Percentiles rank a stretch among this genome's conserved stretches.
Conservation (phyloP, 805 yeast species). For the Metschnikowia lunata region DNA sequence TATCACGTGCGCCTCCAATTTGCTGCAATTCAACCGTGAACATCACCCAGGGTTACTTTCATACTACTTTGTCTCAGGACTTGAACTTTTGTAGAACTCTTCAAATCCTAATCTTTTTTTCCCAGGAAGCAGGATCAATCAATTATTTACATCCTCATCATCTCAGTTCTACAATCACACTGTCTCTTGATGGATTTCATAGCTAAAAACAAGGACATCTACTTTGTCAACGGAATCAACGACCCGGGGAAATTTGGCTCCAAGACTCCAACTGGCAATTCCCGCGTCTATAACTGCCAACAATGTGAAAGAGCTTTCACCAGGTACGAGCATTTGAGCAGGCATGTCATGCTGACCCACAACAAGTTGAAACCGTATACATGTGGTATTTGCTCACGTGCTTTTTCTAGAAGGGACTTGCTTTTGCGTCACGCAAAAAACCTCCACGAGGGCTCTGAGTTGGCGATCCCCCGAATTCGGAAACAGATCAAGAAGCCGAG, state of each 20-base stretch:
- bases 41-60: neutral
- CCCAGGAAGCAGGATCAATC: neutral
- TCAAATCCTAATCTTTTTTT: neutral
- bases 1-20: no score
- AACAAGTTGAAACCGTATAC: constrained; percentile 42
- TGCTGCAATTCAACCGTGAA: no score
- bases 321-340: constrained; percentile 42
- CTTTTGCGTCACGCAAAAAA: constrained; percentile 43
- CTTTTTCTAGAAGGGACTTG: constrained; percentile 41
- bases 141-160: neutral
- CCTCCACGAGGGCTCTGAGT: constrained; percentile 40
- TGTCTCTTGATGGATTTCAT: constrained; percentile 1
- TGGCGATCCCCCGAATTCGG: constrained; percentile 40
- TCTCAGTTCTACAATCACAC: neutral
- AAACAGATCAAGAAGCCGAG: constrained; percentile 28
- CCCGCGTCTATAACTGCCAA: constrained; percentile 38
- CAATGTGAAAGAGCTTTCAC: constrained; percentile 43
- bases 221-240: constrained; percentile 11
- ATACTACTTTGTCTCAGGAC: neutral
- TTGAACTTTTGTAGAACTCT: neutral
- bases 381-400: constrained; percentile 42
- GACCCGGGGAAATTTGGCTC: constrained; percentile 29
- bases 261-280: constrained; percentile 42
- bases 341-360: constrained; percentile 41
- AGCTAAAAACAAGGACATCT: constrained; percentile 7